These are phyloP conservation scores for Adansonia grandidieri DNA, from an alignment of 441 rosid genomes.

Conservation along the genomic window DNA sequence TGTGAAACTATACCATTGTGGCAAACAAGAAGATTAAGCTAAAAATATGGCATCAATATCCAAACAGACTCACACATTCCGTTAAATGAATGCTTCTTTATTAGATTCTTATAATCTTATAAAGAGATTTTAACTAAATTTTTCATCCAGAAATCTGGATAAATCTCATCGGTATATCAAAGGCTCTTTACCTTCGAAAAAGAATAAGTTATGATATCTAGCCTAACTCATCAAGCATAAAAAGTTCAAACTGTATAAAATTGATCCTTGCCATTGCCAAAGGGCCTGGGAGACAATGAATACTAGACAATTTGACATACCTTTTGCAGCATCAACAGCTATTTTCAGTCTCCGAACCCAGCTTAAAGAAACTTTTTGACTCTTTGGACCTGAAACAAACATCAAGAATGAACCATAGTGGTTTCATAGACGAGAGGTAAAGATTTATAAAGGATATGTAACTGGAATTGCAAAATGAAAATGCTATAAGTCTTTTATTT, in stretches of 20 bases:
- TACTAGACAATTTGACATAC: conserved; percentile 35
- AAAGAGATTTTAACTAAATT: background rate
- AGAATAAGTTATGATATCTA: background rate
- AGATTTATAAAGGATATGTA: background rate
- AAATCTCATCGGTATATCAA: background rate
- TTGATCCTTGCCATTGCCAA: background rate
- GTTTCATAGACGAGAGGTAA: background rate
- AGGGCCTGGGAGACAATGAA: background rate
- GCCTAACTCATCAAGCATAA: background rate
- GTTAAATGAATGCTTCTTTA: background rate
- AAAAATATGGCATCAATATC: background rate
- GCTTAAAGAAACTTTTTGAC: conserved; percentile 62
- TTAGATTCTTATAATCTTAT: background rate
- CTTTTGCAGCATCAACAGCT: conserved; percentile 93
- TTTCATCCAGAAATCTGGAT: background rate
- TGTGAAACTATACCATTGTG: background rate
- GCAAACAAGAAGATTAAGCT: background rate
- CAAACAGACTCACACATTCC: background rate
- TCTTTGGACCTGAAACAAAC: conserved; percentile 54
- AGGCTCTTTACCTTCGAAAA: background rate
- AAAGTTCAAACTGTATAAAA: background rate
- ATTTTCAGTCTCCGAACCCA: conserved; percentile 91
- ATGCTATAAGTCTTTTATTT: background rate
- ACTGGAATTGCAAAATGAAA: background rate
- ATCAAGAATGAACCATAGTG: background rate